A percentile compares a stretch with the other conserved stretches of the same genome.
Conservation (phyloP, 148 eudicot genomes). For the Mesembryanthemum crystallinum region DNA sequence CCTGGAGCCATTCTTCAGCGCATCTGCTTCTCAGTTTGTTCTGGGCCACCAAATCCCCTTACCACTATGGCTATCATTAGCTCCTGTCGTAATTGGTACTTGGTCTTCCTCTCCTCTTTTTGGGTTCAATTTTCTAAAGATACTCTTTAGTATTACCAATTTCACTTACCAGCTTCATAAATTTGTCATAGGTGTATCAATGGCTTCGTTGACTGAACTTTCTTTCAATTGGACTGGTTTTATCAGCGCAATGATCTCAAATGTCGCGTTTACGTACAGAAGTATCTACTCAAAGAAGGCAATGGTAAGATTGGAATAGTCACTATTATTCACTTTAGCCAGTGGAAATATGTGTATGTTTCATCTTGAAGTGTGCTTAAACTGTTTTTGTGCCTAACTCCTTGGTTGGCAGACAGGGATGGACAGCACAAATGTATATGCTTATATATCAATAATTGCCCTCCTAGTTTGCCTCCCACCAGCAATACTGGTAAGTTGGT, state of each 20-base stretch:
- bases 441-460: conserved; percentile 8
- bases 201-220: conserved; percentile 18
- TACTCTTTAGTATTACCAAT: background rate
- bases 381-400: background rate
- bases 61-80: conserved; percentile 3
- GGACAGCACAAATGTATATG: conserved; percentile 12
- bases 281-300: conserved; percentile 14
- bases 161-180: background rate
- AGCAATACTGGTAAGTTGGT: background rate
- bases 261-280: conserved; percentile 6
- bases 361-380: background rate
- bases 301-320: background rate
- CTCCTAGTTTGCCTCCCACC: conserved; percentile 17
- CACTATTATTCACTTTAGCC: background rate
- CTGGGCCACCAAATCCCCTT: conserved; percentile 9
- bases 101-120: background rate
- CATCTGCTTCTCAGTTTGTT: conserved; percentile 7
- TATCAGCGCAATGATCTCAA: conserved; percentile 14
- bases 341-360: background rate
- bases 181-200: conserved; percentile 5
- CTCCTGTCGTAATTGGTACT: conserved; percentile 9
- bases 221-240: conserved; percentile 18
- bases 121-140: too few species aligned
- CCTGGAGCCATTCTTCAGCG: conserved; percentile 15
- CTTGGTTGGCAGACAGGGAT: conserved; percentile 8